phyloP scores from a whole-genome alignment of 2,329 filamentous ascomycete species.

The Aureobasidium pullulans region DNA sequence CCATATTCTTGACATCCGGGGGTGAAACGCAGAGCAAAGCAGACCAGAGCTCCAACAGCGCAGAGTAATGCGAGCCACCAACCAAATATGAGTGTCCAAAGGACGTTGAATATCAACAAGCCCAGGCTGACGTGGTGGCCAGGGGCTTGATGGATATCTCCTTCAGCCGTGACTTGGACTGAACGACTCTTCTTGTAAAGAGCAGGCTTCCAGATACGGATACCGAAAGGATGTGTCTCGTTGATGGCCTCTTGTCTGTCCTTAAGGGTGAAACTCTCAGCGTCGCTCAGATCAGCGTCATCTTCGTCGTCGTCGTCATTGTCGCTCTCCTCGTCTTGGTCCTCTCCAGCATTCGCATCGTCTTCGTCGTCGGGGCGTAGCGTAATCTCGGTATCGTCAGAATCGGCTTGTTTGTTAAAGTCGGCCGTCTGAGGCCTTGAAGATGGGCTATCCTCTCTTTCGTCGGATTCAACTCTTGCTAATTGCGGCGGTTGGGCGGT shows the following conservation, averaged over 20 bases:
- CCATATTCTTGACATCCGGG: slow-evolving; percentile 82
- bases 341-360: slow-evolving; percentile 19
- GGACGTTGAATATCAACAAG: slow-evolving; percentile 78
- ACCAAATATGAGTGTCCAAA: slow-evolving; percentile 88
- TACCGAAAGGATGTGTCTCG: slow-evolving; percentile 96
- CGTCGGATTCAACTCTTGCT: slow-evolving; percentile 42
- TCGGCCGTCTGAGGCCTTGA: neutral
- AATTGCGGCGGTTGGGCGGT: slow-evolving; percentile 40
- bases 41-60: slow-evolving; percentile 65
- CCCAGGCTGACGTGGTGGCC: slow-evolving; percentile 78
- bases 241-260: slow-evolving; percentile 98
- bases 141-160: slow-evolving; percentile 91
- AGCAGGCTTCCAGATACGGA: slow-evolving; percentile 97
- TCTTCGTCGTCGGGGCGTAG: slow-evolving; percentile 30
- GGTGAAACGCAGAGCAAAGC: slow-evolving; percentile 68
- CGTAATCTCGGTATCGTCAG: slow-evolving; percentile 35
- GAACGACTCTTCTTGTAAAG: slow-evolving; percentile 96
- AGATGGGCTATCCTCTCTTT: slow-evolving; percentile 36
- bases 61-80: slow-evolving; percentile 89
- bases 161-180: slow-evolving; percentile 91
- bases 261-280: slow-evolving; percentile 95
- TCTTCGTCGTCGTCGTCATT: slow-evolving; percentile 46
- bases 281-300: slow-evolving; percentile 72
- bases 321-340: slow-evolving; percentile 39
- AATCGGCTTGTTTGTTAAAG: neutral